Percentiles rank a stretch among this genome's conserved stretches.
These are phyloP conservation scores for Maudiozyma humilis DNA, from an alignment of 1,139 yeast species.

Conservation along the genomic window DNA sequence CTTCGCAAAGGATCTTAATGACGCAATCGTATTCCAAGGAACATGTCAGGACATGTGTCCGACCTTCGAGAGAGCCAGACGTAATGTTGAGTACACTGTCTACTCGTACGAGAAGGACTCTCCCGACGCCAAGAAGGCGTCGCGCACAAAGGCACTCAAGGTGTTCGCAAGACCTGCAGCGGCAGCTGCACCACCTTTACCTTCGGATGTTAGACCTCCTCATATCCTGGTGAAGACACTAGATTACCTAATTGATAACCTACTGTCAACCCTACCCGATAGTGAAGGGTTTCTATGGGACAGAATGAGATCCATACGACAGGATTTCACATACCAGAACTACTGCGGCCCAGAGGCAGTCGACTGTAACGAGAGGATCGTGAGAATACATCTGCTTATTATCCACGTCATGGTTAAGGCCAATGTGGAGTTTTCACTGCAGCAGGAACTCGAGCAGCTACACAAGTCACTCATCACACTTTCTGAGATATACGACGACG, in stretches of 20 bases:
- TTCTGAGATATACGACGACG: constrained; percentile 78
- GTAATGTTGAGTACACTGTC: constrained; percentile 83
- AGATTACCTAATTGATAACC: constrained; percentile 56
- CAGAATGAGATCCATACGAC: constrained; percentile 93
- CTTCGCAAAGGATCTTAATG: constrained; percentile 67
- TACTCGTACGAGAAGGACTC: constrained; percentile 64
- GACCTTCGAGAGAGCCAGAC: constrained; percentile 77
- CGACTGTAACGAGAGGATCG: constrained; percentile 87
- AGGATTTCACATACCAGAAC: constrained; percentile 93
- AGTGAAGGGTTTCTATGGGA: constrained; percentile 96
- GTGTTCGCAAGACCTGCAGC: constrained; percentile 97
- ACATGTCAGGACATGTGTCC: constrained; percentile 95
- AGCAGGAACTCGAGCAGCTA: constrained; percentile 91
- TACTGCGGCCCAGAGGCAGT: constrained; percentile 90
- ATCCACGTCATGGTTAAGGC: constrained; percentile 82
- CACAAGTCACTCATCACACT: constrained; percentile 87
- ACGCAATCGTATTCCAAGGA: constrained; percentile 83
- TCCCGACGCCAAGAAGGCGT: constrained; percentile 52
- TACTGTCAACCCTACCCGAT: constrained; percentile 64
- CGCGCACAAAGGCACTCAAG: constrained; percentile 64
- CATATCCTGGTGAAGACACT: constrained; percentile 56
- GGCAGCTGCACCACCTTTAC: constrained; percentile 96
- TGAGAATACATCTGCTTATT: constrained; percentile 74
- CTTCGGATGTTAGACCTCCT: constrained; percentile 96
- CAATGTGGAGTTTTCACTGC: constrained; percentile 74